Base-by-base conservation (phyloP, 768 basidiomycete species). In the Cubamyces lactineus region DNA sequence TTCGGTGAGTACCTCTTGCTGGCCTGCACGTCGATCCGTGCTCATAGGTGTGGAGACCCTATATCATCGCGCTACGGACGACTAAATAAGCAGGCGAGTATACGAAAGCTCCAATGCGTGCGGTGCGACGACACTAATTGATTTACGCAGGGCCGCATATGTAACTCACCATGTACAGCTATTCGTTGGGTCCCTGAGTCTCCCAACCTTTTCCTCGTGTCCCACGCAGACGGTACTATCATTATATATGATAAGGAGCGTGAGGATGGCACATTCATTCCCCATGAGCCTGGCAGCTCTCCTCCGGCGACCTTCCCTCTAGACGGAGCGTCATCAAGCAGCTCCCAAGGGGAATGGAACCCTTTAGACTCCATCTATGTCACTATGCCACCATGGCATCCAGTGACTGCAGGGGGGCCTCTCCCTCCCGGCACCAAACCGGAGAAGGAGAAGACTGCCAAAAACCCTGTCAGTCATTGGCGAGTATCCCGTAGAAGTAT, bases 381-480 rank as follows among this genome's bases (percentile, higher is more conserved):
- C 15, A 89, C 92, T 3, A 86, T 88, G 72, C 91, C 91, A 2
- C 89, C 90, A n/a, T 92, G 91, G 89, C 89, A 93, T 75, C 89
- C 90, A 2, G 84, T 84, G 50, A 77, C 82, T 21, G 77, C 80
- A 38, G 75, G 77, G 28, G 77, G 76, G 13, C 73, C 77, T 9
- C n/a, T 73, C 11, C 19, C 64, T 61, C 51, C 70, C 3, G 64
- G 72, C 23, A 60, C 73, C 6, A 73, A 69, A 49, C 62, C 62
- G 47, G 75, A 91, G 61, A 92, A 86, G 67, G 89, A 91, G 30
- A 87, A 87, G 67, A 77, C 79, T 16, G 84, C 82, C 3, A 92
- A 91, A 74, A 96, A 96, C 67, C 94, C 94, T 2, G 89, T 96
- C 11, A 93, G 91, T 67, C 94, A 95, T 72, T 96, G 94, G 94